Evolutionary conservation across 2,329 filamentous ascomycete genomes (phyloP), one percentile per base, ranked within the genome.

Genomic region (Emericellopsis cladophorae): DNA sequence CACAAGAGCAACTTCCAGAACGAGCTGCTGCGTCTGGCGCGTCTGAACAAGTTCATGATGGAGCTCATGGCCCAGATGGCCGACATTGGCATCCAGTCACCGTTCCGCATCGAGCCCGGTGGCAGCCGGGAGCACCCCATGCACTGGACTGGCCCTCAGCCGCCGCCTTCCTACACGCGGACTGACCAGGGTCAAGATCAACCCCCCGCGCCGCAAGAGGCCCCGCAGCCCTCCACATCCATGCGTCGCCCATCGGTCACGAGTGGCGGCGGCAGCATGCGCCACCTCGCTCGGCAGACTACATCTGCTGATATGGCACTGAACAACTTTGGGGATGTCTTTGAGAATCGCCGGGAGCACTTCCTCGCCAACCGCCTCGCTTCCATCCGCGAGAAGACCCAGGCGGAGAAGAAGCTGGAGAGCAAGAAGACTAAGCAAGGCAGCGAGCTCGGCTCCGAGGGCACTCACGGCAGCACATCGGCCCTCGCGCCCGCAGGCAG

Each of bases 1-100:
- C 94, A 95, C 73, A 95, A 95, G 61, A 87, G 83, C 44, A 95
- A 90, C 59, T 95, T 84, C 76, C 90, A 96, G 57, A 95, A 95
- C 56, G 90, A 96, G 57, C 70, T 93, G 36, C 70, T 95, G 21
- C 88, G 90, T 64, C 74, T 96, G 3, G 85, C 84, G 50, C 78
- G 90, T 15, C 84, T 92, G 52, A 95, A 95, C 70, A 92, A 89
- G 56, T 95, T 96, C 60, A 88, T 93, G 48, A 88, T 84, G 47
- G 87, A 92, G 46, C 67, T 96, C 53, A 94, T 95, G 82, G 70
- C 84, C 31, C 78, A 85, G 42, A 88, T 95, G 68, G 74, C 84
- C 45, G 78, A 86, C 42, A 70, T 90, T 40, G 86, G 86, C 43
- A 92, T 94, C 56, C 84, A 94, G 67, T 84, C 84, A 41, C 87